phyloP scores from a whole-genome alignment of 2,329 filamentous ascomycete genomes.

The Ophiostoma himal-ulmi region DNA sequence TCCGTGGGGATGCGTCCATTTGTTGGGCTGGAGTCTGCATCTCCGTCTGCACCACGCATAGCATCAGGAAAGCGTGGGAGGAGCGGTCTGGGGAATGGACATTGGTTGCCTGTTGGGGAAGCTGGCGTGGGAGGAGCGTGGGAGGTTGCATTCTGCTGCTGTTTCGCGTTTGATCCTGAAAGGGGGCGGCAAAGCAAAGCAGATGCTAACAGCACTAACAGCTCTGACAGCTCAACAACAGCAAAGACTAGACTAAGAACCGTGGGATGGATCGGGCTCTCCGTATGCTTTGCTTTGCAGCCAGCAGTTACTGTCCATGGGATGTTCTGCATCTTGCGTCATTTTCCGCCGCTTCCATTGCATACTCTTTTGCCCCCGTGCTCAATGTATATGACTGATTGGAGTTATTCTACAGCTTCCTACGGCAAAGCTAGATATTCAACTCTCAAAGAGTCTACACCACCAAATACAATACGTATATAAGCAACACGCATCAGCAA shows the following conservation, averaged over 20 bases:
- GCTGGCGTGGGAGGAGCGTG: conserved; percentile 7
- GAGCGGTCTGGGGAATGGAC: background rate
- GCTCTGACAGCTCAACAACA: too few species aligned
- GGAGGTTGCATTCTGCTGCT: background rate
- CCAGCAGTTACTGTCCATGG: background rate
- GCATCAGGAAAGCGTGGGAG: background rate
- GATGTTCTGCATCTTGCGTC: conserved; percentile 4
- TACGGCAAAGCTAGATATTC: background rate
- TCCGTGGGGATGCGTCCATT: background rate
- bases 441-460: background rate
- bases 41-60: background rate
- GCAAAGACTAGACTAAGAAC: background rate
- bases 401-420: too few species aligned
- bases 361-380: background rate
- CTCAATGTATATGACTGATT: background rate
- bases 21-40: background rate
- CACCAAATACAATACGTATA: background rate
- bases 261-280: conserved; percentile 2
- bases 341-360: background rate
- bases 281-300: background rate
- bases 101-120: background rate
- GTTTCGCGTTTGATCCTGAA: background rate
- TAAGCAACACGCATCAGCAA: background rate
- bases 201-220: too few species aligned
- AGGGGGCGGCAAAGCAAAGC: background rate